Conservation (phyloP, 305 asterid genomes). For the Euphrasia arctica region DNA sequence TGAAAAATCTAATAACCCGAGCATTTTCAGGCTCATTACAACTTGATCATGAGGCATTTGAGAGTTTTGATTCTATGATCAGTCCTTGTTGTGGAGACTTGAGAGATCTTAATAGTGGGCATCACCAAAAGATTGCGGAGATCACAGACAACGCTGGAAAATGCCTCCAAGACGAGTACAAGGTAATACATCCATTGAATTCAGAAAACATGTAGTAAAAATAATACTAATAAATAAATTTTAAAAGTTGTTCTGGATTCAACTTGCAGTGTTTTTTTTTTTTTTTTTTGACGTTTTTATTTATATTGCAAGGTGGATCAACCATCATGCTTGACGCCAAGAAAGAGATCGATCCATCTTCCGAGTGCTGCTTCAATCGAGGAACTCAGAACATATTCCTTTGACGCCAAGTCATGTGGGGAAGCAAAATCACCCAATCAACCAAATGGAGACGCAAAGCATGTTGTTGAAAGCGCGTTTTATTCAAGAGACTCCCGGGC, state of each 20-base stretch:
- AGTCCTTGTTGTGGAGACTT: conserved; percentile 85
- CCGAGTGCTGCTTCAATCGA: conserved; percentile 79
- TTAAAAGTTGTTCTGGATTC: not conserved
- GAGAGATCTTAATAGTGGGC: conserved; percentile 76
- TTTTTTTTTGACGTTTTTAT: not conserved
- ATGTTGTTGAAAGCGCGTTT: conserved; percentile 49
- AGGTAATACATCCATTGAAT: conserved; percentile 37
- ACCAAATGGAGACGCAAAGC: conserved; percentile 76
- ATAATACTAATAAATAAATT: too few species aligned
- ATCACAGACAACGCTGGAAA: conserved; percentile 84
- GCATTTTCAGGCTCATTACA: conserved; percentile 62
- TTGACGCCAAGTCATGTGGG: conserved; percentile 85
- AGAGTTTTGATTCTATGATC: conserved; percentile 75
- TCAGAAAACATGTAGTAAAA: not conserved
- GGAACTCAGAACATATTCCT: conserved; percentile 82
- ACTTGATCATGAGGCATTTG: conserved; percentile 89
- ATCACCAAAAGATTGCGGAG: conserved; percentile 76
- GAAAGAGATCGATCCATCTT: conserved; percentile 59
- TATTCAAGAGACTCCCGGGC: conserved; percentile 68
- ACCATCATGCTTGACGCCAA: conserved; percentile 91
- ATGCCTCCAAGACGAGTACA: conserved; percentile 78
- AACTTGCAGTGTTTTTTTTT: not conserved
- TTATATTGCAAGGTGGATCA: conserved; percentile 62
- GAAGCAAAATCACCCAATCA: conserved; percentile 72
- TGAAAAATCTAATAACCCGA: conserved; percentile 11